Conservation (phyloP, 768 basidiomycete species). For the Amylocystis lapponica region DNA sequence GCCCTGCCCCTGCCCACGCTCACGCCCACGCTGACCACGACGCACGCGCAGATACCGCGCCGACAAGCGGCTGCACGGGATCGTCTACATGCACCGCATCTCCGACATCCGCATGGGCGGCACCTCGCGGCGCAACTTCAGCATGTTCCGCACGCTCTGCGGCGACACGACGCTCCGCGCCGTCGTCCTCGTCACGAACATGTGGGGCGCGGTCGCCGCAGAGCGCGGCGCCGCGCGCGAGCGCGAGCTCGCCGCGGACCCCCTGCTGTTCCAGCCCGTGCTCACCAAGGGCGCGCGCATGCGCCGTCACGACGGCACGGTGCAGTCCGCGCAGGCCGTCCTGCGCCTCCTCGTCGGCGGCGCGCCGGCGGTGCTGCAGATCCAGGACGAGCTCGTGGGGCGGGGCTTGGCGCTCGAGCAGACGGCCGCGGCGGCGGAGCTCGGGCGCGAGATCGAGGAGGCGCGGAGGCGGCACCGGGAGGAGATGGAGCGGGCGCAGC, state of each 20-base stretch:
- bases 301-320: conserved; percentile 34
- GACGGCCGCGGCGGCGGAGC: conserved; percentile 48
- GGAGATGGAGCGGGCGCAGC: conserved; percentile 32
- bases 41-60: conserved; percentile 8
- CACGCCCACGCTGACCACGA: not conserved
- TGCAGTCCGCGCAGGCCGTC: conserved; percentile 35
- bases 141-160: conserved; percentile 15
- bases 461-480: conserved; percentile 40
- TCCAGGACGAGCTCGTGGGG: conserved; percentile 51
- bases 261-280: conserved; percentile 90
- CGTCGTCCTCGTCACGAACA: conserved; percentile 19
- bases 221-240: conserved; percentile 2
- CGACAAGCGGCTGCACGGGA: conserved; percentile 7
- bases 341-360: conserved; percentile 37
- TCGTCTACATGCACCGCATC: conserved; percentile 18
- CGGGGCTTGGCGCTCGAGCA: conserved; percentile 40
- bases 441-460: conserved; percentile 42
- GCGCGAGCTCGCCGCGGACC: conserved; percentile 38
- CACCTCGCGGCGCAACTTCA: conserved; percentile 3
- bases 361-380: conserved; percentile 38
- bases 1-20: not conserved
- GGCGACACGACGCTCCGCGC: conserved; percentile 12
- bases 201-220: conserved; percentile 17
- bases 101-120: conserved; percentile 13
- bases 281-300: conserved; percentile 48